A percentile compares a stretch with the other conserved stretches of the same genome.
These are phyloP conservation scores for Talaromyces stipitatus DNA, from an alignment of 495 filamentous ascomycete species.

Conservation along the genomic window DNA sequence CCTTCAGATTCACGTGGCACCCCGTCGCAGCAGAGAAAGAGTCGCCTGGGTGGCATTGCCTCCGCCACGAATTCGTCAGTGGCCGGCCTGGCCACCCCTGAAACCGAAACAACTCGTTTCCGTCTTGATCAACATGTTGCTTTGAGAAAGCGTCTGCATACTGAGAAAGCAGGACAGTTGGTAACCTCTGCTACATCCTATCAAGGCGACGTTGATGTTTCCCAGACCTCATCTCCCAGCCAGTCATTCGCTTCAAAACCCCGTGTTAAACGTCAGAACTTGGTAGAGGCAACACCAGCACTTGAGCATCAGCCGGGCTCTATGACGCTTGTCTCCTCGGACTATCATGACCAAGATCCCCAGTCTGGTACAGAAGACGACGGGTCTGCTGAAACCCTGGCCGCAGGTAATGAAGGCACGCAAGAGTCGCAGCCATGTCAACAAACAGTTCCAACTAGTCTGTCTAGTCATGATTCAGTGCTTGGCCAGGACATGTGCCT, in stretches of 20 bases:
- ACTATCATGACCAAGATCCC: not conserved
- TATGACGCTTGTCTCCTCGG: not conserved
- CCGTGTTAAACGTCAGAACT: not conserved
- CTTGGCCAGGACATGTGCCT: conserved; percentile 81
- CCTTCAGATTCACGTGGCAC: conserved; percentile 25
- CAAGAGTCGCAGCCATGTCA: conserved; percentile 10
- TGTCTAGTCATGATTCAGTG: conserved; percentile 45
- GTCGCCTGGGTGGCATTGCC: conserved; percentile 9
- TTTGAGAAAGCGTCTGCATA: conserved; percentile 28
- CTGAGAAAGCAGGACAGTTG: conserved; percentile 14
- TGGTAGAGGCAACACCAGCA: conserved; percentile 8
- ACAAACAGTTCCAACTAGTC: conserved; percentile 20
- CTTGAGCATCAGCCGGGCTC: conserved; percentile 8
- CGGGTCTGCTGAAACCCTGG: conserved; percentile 3
- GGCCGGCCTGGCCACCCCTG: conserved; percentile 37
- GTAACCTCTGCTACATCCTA: conserved; percentile 14
- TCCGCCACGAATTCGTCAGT: conserved; percentile 18
- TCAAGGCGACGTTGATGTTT: conserved; percentile 20
- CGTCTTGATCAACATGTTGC: conserved; percentile 19
- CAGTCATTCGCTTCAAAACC: not conserved
- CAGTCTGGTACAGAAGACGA: conserved; percentile 1
- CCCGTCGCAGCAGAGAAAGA: conserved; percentile 20
- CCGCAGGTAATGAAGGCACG: conserved; percentile 4
- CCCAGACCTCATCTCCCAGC: conserved; percentile 8
- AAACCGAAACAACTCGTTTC: conserved; percentile 28